Base-by-base conservation (phyloP, 768 basidiomycete genomes). In the Serendipita sp. region DNA sequence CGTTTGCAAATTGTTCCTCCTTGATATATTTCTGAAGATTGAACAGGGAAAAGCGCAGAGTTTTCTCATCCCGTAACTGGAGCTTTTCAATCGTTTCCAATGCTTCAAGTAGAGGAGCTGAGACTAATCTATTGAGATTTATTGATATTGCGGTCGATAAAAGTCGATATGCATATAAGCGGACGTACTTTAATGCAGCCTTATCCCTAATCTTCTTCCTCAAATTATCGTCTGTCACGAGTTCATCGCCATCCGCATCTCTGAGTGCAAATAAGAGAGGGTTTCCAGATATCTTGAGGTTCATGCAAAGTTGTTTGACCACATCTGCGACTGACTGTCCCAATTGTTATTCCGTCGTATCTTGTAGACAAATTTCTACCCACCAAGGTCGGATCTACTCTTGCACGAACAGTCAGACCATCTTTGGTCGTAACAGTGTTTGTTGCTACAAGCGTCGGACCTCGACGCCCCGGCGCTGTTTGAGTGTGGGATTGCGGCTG, bases 151-250 rank as follows among this genome's bases (percentile, higher is more conserved):
- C 7, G 13, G 41, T 7, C 7, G 5, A 41, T 41, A 41, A 34
- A n/a, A 62, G 36, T 11, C 36, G 36, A 30, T 41, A 18, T 11
- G 46, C 18, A 54, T 38, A 74, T 15, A 41, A 41, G 7, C 41
- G 74, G 18, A 16, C 82, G 68, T 71, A 91, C 90, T 85, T 91
- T 64, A 93, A 77, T 70, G 87, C 84, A 56, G 79, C 81, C 73
- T 88, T 91, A 45, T 79, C 79, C 74, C 81, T 86, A 68, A 93
- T 89, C 76, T 87, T 88, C 75, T 81, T 84, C 71, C 84, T 80
- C 70, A 96, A 72, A 71, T 93, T 94, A 68, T 91, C 89, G 70
- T 88, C 87, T 32, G 90, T 93, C 16, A 96, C 85, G 54, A 94
- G 74, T 68, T 89, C 89, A 66, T 88, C 88, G 15, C 79, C 82